Evolutionary conservation across 2,329 filamentous ascomycete genomes (phyloP), one percentile per base, ranked within the genome.

Genomic region (Cladosporium sp.): DNA sequence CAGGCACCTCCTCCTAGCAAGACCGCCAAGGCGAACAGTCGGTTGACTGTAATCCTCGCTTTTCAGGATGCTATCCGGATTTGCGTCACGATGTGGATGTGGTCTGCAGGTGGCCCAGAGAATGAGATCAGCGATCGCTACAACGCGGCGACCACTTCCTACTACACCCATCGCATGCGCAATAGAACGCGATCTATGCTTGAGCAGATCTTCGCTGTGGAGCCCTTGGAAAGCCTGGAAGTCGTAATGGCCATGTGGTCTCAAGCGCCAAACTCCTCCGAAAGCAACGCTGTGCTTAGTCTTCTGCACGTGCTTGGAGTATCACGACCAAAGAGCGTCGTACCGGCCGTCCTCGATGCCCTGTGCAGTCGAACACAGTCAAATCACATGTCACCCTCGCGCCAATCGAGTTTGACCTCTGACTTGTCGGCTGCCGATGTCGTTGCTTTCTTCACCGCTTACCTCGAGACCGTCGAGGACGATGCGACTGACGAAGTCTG

Each of bases 401-500:
- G 90, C 43, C 89, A 90, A 68, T 97, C 92, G 13, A 95, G 89
- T 2, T 75, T 97, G 67, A 95, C 92, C 0, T 87, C 93, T 14
- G 85, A 88, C 44, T 73, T 98, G 9, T 83, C 84, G 50, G 90
- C 96, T 63, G 81, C 82, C 0, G 91, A 96, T 63, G 75, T 98
- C 9, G 88, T 92, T 8, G 81, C 86, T 8, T 98, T 98, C 68
- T 72, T 97, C 42, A 87, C 95, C 7, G 87, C 93, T 57, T 98
- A 98, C 68, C 86, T 90, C 0, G 82, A 82, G 31, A 93, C 91
- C 0, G 77, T 97, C 10, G 93, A 98, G 64, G 93, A 98, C 63
- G 93, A 98, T 73, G 87, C 93, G 13, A 92, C 96, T 80, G 93
- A 98, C 63, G 93, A 98, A 70, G 95, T 98, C 45, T 98, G 93